Evolutionary conservation across 495 filamentous ascomycete species (phyloP).

Genomic region (Penicillium fimorum): DNA sequence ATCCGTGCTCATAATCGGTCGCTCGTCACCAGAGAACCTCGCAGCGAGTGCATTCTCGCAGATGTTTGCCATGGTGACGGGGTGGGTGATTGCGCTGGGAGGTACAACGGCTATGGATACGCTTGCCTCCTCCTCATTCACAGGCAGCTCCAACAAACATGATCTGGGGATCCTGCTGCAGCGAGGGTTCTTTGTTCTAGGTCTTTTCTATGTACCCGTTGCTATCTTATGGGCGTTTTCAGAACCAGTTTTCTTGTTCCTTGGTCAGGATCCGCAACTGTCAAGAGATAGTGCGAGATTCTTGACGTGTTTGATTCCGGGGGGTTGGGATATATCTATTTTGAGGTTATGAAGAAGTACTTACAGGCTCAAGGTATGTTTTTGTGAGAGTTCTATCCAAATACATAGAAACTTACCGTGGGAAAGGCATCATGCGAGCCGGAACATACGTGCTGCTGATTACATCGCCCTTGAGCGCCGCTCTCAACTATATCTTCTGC

Average conservation of each 20-base stretch:
- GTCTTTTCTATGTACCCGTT: constrained; percentile 73
- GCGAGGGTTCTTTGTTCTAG: constrained; percentile 71
- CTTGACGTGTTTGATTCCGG: constrained; percentile 74
- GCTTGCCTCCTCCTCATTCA: constrained; percentile 81
- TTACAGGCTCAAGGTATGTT: constrained; percentile 78
- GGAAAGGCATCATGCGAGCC: constrained; percentile 74
- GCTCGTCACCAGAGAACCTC: constrained; percentile 75
- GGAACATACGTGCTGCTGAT: constrained; percentile 85
- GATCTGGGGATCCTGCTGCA: constrained; percentile 83
- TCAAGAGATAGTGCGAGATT: constrained; percentile 74
- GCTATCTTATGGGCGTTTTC: constrained; percentile 75
- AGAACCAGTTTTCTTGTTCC: constrained; percentile 68
- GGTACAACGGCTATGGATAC: constrained; percentile 91
- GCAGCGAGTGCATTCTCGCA: constrained; percentile 85
- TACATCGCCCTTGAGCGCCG: constrained; percentile 75
- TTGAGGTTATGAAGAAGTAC: constrained; percentile 90
- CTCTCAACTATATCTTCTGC: constrained; percentile 78
- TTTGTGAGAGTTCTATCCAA: background rate
- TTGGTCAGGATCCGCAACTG: constrained; percentile 80
- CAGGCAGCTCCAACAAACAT: constrained; percentile 76
- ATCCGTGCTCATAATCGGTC: constrained; percentile 81
- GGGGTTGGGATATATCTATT: constrained; percentile 90
- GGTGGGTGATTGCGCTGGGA: constrained; percentile 88
- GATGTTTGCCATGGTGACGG: constrained; percentile 93
- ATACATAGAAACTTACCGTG: background rate